A percentile compares a stretch with the other conserved stretches of the same genome.
These are phyloP conservation scores for Kewa caespitosa DNA, from an alignment of 179 eudicot species.

Conservation along the genomic window DNA sequence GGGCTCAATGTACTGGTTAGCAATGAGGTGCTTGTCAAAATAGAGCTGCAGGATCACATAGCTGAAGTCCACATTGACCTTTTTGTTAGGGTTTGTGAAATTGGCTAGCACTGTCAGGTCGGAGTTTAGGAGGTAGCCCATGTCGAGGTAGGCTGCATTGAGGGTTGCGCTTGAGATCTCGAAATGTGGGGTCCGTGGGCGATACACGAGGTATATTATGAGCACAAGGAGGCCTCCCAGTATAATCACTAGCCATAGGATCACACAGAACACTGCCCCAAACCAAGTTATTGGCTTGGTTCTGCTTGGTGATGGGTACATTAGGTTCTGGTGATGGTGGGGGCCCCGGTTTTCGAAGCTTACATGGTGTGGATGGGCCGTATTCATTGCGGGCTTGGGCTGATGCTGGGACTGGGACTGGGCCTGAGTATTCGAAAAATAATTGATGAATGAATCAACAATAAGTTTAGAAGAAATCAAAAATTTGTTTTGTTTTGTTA, in stretches of 20 bases:
- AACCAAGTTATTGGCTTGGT: conserved; percentile 67
- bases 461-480: too few species aligned
- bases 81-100: conserved; percentile 76
- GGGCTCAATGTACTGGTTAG: conserved; percentile 55
- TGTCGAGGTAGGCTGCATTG: conserved; percentile 78
- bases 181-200: conserved; percentile 64
- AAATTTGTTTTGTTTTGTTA: too few species aligned
- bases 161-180: conserved; percentile 56
- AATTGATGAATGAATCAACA: too few species aligned
- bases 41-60: conserved; percentile 54
- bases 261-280: conserved; percentile 53
- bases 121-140: conserved; percentile 71
- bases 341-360: conserved; percentile 12
- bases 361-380: conserved; percentile 22
- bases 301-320: conserved; percentile 41
- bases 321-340: conserved; percentile 21
- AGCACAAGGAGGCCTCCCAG: conserved; percentile 70
- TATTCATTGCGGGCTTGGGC: conserved; percentile 20
- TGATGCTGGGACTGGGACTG: neutral
- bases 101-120: conserved; percentile 69
- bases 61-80: conserved; percentile 65
- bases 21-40: conserved; percentile 46
- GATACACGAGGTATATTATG: conserved; percentile 59
- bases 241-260: conserved; percentile 69
- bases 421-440: neutral